Conservation (phyloP, 768 basidiomycete species). For the Trametes sanguinea region DNA sequence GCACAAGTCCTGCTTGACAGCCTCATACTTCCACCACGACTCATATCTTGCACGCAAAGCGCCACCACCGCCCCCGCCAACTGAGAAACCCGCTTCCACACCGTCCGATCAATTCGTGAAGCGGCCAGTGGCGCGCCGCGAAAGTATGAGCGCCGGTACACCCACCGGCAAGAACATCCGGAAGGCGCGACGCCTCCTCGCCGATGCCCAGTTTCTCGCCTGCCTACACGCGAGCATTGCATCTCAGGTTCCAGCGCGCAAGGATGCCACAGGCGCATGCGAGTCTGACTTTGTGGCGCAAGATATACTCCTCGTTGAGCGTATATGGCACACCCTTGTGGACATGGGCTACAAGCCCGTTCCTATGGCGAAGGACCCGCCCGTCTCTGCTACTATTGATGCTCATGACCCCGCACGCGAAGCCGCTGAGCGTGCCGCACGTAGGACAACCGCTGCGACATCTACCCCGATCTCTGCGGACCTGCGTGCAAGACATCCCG, state of each 20-base stretch:
- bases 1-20: constrained; percentile 33
- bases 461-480: neutral
- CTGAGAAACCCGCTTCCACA: constrained; percentile 1
- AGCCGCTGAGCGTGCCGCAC: neutral
- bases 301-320: constrained; percentile 37
- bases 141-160: constrained; percentile 23
- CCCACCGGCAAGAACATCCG: constrained; percentile 34
- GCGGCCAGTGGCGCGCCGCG: constrained; percentile 10
- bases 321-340: constrained; percentile 35
- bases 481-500: constrained; percentile 10
- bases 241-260: constrained; percentile 22
- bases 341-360: constrained; percentile 35
- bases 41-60: neutral
- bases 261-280: neutral
- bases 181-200: constrained; percentile 27
- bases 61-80: neutral
- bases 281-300: constrained; percentile 29
- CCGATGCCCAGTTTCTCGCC: constrained; percentile 41
- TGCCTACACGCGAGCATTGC: constrained; percentile 40
- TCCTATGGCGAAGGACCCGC: constrained; percentile 1
- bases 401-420: neutral
- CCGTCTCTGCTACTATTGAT: neutral
- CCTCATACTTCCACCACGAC: constrained; percentile 27
- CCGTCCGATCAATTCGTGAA: neutral
- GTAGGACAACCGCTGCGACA: constrained; percentile 11